These are phyloP conservation scores for Penicillium roqueforti DNA, from an alignment of 495 filamentous ascomycete species.

Conservation along the genomic window DNA sequence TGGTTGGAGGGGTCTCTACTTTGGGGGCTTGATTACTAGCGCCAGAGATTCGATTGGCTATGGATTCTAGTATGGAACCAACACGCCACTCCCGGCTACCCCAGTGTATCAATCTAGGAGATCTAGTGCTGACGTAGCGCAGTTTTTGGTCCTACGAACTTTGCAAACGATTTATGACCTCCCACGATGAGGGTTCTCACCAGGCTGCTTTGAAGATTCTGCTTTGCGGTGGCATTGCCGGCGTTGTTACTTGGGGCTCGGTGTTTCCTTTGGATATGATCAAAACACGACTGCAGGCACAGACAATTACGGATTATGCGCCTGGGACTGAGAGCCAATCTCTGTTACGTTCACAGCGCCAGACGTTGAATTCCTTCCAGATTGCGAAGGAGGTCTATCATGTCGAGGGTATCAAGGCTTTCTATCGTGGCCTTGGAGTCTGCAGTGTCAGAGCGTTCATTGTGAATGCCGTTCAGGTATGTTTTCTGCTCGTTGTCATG, in stretches of 20 bases:
- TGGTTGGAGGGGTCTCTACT: conserved; percentile 69
- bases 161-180: conserved; percentile 51
- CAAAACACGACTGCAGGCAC: conserved; percentile 81
- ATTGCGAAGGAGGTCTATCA: conserved; percentile 60
- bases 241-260: conserved; percentile 77
- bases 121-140: conserved; percentile 9
- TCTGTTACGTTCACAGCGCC: conserved; percentile 15
- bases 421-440: conserved; percentile 73
- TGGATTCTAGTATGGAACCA: conserved; percentile 70
- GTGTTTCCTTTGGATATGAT: conserved; percentile 86
- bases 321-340: conserved; percentile 27
- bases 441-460: conserved; percentile 82
- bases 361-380: conserved; percentile 51
- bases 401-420: conserved; percentile 59
- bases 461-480: conserved; percentile 65
- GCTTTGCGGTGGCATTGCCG: conserved; percentile 79
- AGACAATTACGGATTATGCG: conserved; percentile 35
- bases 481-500: conserved; percentile 9
- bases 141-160: conserved; percentile 86
- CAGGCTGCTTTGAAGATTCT: conserved; percentile 60
- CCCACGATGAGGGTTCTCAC: conserved; percentile 34
- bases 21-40: conserved; percentile 73
- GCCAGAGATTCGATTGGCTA: conserved; percentile 81
- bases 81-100: conserved; percentile 11
- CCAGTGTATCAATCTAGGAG: conserved; percentile 6